Evolutionary conservation across 2,329 filamentous ascomycete species (phyloP), one percentile per base, ranked within the genome.

Genomic region (Pseudogymnoascus destructans): DNA sequence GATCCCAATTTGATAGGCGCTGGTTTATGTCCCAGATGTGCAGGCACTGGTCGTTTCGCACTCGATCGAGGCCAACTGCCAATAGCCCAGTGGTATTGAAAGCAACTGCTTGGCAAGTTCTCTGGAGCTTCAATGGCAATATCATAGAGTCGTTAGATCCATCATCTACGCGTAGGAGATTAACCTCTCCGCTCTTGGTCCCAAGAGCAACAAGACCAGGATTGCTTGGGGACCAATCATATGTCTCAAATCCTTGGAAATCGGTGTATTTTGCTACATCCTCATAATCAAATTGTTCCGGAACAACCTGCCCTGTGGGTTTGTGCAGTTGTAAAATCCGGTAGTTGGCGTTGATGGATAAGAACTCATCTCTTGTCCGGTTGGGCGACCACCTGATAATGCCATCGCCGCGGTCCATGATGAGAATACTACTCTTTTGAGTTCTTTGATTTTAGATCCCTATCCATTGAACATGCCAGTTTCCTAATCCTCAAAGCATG

Each of bases 21-120:
- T 68, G 80, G 64, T 80, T 85, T 58, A 90, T 77, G 69, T 95
- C 87, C 80, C 87, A 93, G 27, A 93, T 84, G 65, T 92, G 88
- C 55, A 95, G 76, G 65, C 86, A 90, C 62, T 86, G 81, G 67
- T 93, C 89, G 70, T 88, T 90, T 30, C 89, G 80, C 21, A 91
- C 87, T 64, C 87, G 79, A 66, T 93, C 89, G 57, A 93, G 75
- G 1, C 87, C 89, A 25, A 90, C 87, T 8, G 88, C 89, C 57
- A 95, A 74, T 59, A 87, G 76, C 15, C 86, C 85, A 4, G 76
- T 77, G 3, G 80, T 82, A 66, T 84, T 92, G 72, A 93, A 90
- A 3, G 87, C 84, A 38, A 93, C 86, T 0, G 87, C 86, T 66
- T 92, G 89, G 65, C 87, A 92, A 42, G 85, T 85, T 46, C 89